Conservation (phyloP, 306 rosid genomes). For the Quercus robur region DNA sequence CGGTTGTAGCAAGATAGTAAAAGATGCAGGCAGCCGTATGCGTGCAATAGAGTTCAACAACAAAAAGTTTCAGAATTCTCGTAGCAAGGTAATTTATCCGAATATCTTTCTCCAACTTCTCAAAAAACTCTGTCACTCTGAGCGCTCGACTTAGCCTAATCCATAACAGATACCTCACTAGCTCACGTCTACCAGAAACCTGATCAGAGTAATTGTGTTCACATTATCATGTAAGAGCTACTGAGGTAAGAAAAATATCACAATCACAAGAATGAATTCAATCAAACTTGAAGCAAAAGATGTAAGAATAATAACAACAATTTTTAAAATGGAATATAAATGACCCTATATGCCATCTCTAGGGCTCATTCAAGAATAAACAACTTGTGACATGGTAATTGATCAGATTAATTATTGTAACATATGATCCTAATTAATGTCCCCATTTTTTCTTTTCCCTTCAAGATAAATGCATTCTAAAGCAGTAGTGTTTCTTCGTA, state of each 20-base stretch:
- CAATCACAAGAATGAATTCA: neutral
- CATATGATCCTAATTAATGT: neutral
- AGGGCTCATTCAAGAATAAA: neutral
- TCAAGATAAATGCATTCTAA: neutral
- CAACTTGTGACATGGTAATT: neutral
- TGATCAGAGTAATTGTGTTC: slow-evolving; percentile 8
- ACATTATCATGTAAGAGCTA: neutral
- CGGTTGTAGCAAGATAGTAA: slow-evolving; percentile 66
- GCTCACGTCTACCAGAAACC: slow-evolving; percentile 46
- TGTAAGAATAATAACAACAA: neutral
- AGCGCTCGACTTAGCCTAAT: slow-evolving; percentile 49
- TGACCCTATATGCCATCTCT: neutral
- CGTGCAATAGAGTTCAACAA: slow-evolving; percentile 63
- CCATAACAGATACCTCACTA: slow-evolving; percentile 50
- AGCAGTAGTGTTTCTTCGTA: neutral
- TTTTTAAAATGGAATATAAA: neutral
- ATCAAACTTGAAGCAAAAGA: neutral
- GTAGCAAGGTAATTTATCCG: slow-evolving; percentile 50
- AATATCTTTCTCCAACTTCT: slow-evolving; percentile 51
- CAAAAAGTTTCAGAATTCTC: slow-evolving; percentile 52
- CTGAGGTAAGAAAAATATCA: neutral
- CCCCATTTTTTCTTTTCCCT: neutral
- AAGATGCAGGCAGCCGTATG: slow-evolving; percentile 69
- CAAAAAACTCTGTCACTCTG: slow-evolving; percentile 50
- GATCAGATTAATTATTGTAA: neutral